Conservation (phyloP, 2,329 filamentous ascomycete species). For the Rhexocercosporidium sp. region DNA sequence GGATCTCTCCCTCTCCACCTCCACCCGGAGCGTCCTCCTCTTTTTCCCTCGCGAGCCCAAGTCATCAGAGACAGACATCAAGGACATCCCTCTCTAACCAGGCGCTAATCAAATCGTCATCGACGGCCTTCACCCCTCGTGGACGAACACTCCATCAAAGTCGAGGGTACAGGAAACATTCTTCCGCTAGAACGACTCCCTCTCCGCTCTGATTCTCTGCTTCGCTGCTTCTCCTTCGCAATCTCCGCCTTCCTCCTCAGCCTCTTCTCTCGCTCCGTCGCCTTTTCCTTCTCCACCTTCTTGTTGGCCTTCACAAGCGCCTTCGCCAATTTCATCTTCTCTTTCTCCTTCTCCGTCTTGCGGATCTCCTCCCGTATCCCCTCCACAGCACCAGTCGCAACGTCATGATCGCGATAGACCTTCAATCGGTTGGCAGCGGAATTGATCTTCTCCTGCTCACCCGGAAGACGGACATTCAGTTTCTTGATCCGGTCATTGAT, state of each 20-base stretch:
- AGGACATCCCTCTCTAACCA: conserved; percentile 55
- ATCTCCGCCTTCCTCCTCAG: conserved; percentile 46
- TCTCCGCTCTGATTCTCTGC: conserved; percentile 49
- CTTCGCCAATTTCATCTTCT: conserved; percentile 37
- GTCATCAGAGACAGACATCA: conserved; percentile 65
- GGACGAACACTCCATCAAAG: conserved; percentile 62
- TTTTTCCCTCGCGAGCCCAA: conserved; percentile 66
- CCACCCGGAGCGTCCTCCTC: conserved; percentile 67
- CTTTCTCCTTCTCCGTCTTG: conserved; percentile 44
- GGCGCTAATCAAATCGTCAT: conserved; percentile 63
- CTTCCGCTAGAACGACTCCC: conserved; percentile 55
- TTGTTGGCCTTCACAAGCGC: conserved; percentile 40
- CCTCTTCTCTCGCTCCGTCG: conserved; percentile 45
- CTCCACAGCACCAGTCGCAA: conserved; percentile 42
- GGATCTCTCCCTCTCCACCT: conserved; percentile 57
- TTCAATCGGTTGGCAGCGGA: conserved; percentile 35
- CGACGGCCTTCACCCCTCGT: conserved; percentile 58
- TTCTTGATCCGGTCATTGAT: conserved; percentile 34
- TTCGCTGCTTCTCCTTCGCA: conserved; percentile 52
- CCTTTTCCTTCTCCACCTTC: conserved; percentile 46
- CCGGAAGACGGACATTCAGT: conserved; percentile 28
- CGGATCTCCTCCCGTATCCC: conserved; percentile 52
- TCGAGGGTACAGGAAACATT: conserved; percentile 61
- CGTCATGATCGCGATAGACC: conserved; percentile 31
- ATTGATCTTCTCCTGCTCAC: conserved; percentile 42